Percentiles rank a stretch among this genome's conserved stretches.
Conservation (phyloP, 225 moss, liverwort and hornwort species). For the Bryum argenteum region DNA sequence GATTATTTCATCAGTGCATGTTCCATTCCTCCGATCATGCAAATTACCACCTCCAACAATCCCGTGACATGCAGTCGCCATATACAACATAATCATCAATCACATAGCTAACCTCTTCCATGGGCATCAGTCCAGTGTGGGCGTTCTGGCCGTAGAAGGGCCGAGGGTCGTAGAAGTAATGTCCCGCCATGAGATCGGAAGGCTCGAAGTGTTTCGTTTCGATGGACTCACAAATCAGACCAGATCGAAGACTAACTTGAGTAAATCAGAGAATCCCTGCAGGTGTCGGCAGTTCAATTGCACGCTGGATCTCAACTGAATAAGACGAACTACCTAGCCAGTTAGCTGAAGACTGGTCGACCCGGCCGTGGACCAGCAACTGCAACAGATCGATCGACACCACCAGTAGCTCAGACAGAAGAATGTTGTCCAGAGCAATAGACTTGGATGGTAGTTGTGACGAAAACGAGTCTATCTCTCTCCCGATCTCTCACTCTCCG, state of each 20-base stretch:
- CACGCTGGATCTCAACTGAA: neutral
- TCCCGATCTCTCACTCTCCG: too few relatives aligned
- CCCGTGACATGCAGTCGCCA: slow-evolving; percentile 3
- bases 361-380: too few relatives aligned
- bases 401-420: too few relatives aligned
- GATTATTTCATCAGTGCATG: neutral
- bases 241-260: too few relatives aligned
- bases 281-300: slow-evolving; percentile 4
- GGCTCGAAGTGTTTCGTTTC: neutral
- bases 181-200: slow-evolving; percentile 48
- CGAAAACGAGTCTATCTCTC: too few relatives aligned
- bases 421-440: too few relatives aligned
- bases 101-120: slow-evolving; percentile 46
- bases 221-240: too few relatives aligned
- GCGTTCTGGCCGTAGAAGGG: slow-evolving; percentile 48
- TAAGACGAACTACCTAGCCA: too few relatives aligned
- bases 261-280: neutral
- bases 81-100: neutral
- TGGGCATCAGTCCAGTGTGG: slow-evolving; percentile 42
- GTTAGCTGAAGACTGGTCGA: too few relatives aligned
- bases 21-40: neutral
- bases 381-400: too few relatives aligned
- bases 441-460: too few relatives aligned
- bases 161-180: slow-evolving; percentile 57
- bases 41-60: too few relatives aligned